These are phyloP conservation scores for Chlorella sp. DNA, from an alignment of 139 green algal species.

Conservation along the genomic window DNA sequence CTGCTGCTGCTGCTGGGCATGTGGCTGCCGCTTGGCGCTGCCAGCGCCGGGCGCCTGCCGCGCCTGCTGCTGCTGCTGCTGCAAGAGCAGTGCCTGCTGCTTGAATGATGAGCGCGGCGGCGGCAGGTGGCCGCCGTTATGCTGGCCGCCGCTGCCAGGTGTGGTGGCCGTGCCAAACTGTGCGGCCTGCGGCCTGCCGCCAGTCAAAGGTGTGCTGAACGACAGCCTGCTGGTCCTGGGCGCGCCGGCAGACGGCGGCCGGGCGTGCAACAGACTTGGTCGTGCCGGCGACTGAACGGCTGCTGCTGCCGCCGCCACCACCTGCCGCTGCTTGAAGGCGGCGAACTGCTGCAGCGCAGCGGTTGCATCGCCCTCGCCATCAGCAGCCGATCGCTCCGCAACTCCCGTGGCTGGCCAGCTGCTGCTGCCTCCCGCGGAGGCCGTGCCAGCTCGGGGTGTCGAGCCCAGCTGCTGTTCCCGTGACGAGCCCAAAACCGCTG, in stretches of 20 bases:
- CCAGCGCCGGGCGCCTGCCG: not conserved
- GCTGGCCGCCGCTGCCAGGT: not conserved
- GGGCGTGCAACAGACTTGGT: too few species aligned
- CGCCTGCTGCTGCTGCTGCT: not conserved
- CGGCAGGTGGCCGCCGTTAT: not conserved
- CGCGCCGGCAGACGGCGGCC: too few species aligned
- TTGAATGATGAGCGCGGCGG: constrained; percentile 1
- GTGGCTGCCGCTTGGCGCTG: not conserved
- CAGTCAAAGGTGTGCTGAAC: not conserved
- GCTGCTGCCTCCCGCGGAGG: not conserved
- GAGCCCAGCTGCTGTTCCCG: not conserved
- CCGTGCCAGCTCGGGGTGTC: not conserved
- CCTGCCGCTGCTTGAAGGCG: not conserved
- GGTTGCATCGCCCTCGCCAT: not conserved
- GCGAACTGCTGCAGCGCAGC: constrained; percentile 1
- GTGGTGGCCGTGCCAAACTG: not conserved
- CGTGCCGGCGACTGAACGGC: constrained; percentile 9
- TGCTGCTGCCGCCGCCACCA: constrained; percentile 2
- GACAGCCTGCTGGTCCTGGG: too few species aligned
- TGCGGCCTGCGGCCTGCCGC: not conserved
- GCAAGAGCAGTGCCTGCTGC: constrained; percentile 7
- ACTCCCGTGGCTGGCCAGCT: too few species aligned
- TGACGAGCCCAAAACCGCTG: not conserved
- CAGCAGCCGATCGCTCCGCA: not conserved
- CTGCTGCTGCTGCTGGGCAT: not conserved